Evolutionary conservation across 2,329 filamentous ascomycete species (phyloP), one percentile per base, ranked within the genome.

Genomic region (Aspergillus arachidicola): DNA sequence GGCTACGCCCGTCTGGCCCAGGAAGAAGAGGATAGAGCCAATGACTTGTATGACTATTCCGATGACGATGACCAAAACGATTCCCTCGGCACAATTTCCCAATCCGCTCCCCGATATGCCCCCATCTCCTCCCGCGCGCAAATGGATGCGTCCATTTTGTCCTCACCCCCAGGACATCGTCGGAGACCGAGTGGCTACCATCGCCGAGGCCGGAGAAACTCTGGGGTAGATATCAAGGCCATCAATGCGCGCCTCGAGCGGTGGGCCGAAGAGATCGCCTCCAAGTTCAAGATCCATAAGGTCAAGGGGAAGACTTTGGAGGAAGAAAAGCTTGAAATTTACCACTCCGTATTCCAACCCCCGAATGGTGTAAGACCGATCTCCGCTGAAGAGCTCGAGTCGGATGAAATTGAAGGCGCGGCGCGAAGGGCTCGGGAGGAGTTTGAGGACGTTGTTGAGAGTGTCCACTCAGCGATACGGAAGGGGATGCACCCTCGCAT

Each of bases 221-320:
- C 93, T 23, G 94, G 94, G 3, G 94, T 99, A 21, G 95, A 99
- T 74, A 91, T 99, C 75, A 98, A 98, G 77, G 95, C 95, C 64
- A 98, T 99, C 80, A 99, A 99, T 78, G 94, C 94, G 63, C 87
- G 95, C 28, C 83, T 99, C 30, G 95, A 99, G 80, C 86, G 92
- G 75, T 99, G 95, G 95, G 95, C 95, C 19, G 95, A 98, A 71
- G 95, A 99, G 80, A 98, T 99, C 73, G 94, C 95, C 34, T 91
- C 93, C 70, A 95, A 96, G 72, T 98, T 99, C 85, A 98, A 97
- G 82, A 92, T 94, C 68, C 84, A 86, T 70, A 89, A 89, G 72
- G 88, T 90, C 59, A 92, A 89, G 75, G 91, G 90, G 57, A 90
- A 88, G 72, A 87, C 86, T 9, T 80, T 89, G 51, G 92, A 96